A percentile compares a stretch with the other conserved stretches of the same genome.
These are phyloP conservation scores for Martiniozyma asiatica DNA, from an alignment of 1,139 yeast species.

Conservation along the genomic window DNA sequence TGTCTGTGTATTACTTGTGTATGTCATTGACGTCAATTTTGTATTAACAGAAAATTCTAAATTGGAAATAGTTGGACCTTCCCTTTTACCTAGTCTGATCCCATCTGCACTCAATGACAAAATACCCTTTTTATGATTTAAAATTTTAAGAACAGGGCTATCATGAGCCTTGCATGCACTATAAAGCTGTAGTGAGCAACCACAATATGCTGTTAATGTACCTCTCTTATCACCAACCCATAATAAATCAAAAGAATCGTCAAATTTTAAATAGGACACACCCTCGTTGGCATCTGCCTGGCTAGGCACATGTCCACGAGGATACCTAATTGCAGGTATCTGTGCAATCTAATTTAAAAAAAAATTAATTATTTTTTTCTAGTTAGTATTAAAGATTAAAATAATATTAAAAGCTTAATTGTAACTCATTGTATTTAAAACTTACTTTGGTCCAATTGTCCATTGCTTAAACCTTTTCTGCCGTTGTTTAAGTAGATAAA, in stretches of 20 bases:
- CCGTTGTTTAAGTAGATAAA: no score
- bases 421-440: no score
- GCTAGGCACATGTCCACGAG: constrained; percentile 13
- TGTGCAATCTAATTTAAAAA: constrained; percentile 2
- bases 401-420: no score
- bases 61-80: constrained; percentile 39
- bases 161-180: constrained; percentile 39
- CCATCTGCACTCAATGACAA: constrained; percentile 42
- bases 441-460: constrained; percentile 37
- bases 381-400: no score
- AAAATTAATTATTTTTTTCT: constrained; percentile 1
- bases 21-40: constrained; percentile 19
- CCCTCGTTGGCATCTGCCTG: constrained; percentile 8
- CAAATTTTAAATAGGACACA: constrained; percentile 42
- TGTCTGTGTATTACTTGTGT: constrained; percentile 27
- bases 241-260: constrained; percentile 55
- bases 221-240: constrained; percentile 73
- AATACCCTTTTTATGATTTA: constrained; percentile 47
- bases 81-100: constrained; percentile 42
- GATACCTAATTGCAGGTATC: constrained; percentile 9
- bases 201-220: constrained; percentile 21
- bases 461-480: no score
- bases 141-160: constrained; percentile 35
- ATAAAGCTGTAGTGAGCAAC: constrained; percentile 30
- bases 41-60: constrained; percentile 23